Evolutionary conservation across 2,329 filamentous ascomycete species (phyloP).

Genomic region (Trichophyton benhamiae): DNA sequence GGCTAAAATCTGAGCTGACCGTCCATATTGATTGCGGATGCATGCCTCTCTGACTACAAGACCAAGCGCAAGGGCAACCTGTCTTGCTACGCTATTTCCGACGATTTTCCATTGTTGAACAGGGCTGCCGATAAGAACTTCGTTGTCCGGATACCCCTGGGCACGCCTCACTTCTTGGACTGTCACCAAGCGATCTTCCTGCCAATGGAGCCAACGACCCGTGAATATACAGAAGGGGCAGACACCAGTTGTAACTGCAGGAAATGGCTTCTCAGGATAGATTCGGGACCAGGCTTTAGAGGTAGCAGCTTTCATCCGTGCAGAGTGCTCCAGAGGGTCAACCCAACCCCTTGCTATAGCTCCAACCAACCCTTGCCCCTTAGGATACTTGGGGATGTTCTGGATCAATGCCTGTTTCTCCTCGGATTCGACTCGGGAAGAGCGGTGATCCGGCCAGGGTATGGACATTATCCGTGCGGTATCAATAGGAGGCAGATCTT

Average conservation of each 20-base stretch:
- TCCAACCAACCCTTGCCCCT: slow-evolving; percentile 11
- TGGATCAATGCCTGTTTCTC: slow-evolving; percentile 38
- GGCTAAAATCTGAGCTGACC: neutral
- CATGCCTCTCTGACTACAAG: slow-evolving; percentile 50
- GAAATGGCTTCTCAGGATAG: slow-evolving; percentile 42
- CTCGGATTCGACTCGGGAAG: slow-evolving; percentile 31
- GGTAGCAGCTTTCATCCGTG: slow-evolving; percentile 7
- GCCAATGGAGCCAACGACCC: slow-evolving; percentile 52
- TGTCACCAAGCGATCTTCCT: slow-evolving; percentile 47
- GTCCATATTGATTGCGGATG: slow-evolving; percentile 13
- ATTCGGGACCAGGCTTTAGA: slow-evolving; percentile 14
- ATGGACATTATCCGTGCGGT: slow-evolving; percentile 53
- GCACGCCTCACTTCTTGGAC: slow-evolving; percentile 56
- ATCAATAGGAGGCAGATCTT: slow-evolving; percentile 50
- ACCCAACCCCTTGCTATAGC: slow-evolving; percentile 15
- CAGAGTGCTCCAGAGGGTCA: slow-evolving; percentile 10
- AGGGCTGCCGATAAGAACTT: slow-evolving; percentile 52
- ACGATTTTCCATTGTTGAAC: slow-evolving; percentile 52
- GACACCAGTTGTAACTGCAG: slow-evolving; percentile 49
- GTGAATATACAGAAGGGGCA: slow-evolving; percentile 43
- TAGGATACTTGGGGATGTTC: slow-evolving; percentile 46
- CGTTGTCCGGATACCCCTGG: slow-evolving; percentile 58
- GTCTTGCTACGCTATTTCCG: slow-evolving; percentile 64
- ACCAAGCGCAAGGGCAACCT: slow-evolving; percentile 55
- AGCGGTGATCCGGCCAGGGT: slow-evolving; percentile 55